These are phyloP conservation scores for Malus hybrid DNA, from an alignment of 331 rosid species.

Conservation along the genomic window DNA sequence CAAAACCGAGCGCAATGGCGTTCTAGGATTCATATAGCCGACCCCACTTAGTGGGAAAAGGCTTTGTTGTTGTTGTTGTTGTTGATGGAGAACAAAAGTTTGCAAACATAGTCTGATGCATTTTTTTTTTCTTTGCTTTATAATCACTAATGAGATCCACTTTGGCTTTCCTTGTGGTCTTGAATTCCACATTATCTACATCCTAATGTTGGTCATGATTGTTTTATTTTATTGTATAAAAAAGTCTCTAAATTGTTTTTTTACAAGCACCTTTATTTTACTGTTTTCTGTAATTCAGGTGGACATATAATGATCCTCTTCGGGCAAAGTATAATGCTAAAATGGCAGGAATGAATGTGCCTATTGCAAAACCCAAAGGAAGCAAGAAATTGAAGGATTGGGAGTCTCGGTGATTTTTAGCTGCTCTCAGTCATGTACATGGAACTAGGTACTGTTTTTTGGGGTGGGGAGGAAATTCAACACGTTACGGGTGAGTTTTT, in stretches of 20 bases:
- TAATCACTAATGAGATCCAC: not conserved
- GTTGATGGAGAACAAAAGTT: not conserved
- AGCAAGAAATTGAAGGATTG: slow-evolving; percentile 79
- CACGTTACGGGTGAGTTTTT: too few relatives aligned
- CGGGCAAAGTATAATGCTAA: slow-evolving; percentile 86
- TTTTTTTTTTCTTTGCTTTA: not conserved
- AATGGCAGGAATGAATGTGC: slow-evolving; percentile 87
- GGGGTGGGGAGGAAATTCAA: too few relatives aligned
- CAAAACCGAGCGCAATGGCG: too few relatives aligned
- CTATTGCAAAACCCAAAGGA: slow-evolving; percentile 75
- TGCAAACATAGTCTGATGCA: not conserved
- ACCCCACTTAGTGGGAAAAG: too few relatives aligned
- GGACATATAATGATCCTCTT: slow-evolving; percentile 97
- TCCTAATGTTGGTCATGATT: not conserved
- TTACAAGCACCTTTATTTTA: not conserved
- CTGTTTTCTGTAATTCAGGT: slow-evolving; percentile 39
- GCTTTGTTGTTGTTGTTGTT: too few relatives aligned
- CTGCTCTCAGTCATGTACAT: not conserved
- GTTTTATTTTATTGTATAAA: not conserved
- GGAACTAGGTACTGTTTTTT: not conserved
- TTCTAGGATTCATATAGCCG: too few relatives aligned
- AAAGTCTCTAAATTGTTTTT: not conserved
- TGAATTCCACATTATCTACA: not conserved
- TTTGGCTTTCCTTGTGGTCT: not conserved
- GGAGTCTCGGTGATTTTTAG: slow-evolving; percentile 30